Percentiles rank a stretch among this genome's conserved stretches.
phyloP scores from a whole-genome alignment of 2,329 filamentous ascomycete genomes.

The Trichoderma koningii region DNA sequence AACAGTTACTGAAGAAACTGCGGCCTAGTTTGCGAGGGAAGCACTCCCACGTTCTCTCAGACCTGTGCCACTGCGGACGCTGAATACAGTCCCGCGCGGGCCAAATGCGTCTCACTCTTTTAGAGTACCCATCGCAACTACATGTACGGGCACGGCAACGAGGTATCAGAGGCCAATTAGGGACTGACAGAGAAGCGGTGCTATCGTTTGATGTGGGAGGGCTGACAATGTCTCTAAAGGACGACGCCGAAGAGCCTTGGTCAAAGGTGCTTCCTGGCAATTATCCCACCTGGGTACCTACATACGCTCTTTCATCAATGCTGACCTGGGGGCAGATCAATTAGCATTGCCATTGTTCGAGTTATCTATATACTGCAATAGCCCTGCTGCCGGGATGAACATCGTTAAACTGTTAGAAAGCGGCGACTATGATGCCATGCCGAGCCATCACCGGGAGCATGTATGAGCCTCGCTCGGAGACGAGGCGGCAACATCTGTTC shows the following conservation, averaged over 20 bases:
- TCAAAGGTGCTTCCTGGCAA: not conserved
- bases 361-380: not conserved
- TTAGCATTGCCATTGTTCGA: not conserved
- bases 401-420: too few relatives aligned
- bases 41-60: not conserved
- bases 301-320: not conserved
- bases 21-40: not conserved
- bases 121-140: not conserved
- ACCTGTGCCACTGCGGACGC: not conserved
- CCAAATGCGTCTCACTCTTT: not conserved
- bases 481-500: not conserved
- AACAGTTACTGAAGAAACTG: not conserved
- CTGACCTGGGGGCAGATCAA: not conserved
- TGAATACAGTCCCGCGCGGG: not conserved
- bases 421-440: not conserved
- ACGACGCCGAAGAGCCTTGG: not conserved
- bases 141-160: not conserved
- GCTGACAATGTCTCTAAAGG: not conserved
- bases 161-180: not conserved
- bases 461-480: not conserved
- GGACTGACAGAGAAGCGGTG: not conserved
- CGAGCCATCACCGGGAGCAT: not conserved
- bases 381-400: not conserved
- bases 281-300: not conserved
- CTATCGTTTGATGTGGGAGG: not conserved